phyloP scores from a whole-genome alignment of 2,329 filamentous ascomycete genomes.

The Paramyrothecium roridum region DNA sequence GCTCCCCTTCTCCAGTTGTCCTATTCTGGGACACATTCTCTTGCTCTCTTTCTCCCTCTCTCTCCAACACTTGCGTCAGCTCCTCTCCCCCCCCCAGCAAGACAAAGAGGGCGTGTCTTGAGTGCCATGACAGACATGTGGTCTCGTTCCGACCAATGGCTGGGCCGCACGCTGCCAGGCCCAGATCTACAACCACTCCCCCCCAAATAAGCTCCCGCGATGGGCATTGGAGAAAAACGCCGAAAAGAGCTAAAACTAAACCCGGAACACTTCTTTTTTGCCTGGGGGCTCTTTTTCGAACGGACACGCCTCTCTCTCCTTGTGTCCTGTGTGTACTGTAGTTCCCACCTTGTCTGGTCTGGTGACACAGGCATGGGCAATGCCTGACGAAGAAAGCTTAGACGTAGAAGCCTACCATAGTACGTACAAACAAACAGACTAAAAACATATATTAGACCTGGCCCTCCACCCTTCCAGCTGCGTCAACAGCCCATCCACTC shows the following conservation, averaged over 20 bases:
- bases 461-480: not conserved
- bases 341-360: not conserved
- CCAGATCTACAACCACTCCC: no score
- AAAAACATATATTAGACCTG: not conserved
- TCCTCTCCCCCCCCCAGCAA: no score
- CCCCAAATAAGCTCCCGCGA: not conserved
- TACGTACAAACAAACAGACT: not conserved
- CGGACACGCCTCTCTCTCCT: no score
- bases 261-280: not conserved
- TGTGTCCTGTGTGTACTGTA: no score
- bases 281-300: no score
- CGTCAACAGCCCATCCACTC: not conserved
- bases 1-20: no score
- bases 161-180: not conserved
- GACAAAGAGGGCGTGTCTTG: no score
- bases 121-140: not conserved
- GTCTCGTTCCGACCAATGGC: not conserved
- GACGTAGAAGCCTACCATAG: not conserved
- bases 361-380: not conserved
- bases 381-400: not conserved
- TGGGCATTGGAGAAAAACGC: not conserved
- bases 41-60: no score
- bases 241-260: not conserved
- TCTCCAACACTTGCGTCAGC: no score
- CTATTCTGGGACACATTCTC: no score